Percentiles rank a stretch among this genome's conserved stretches.
phyloP scores from a whole-genome alignment of 2,329 filamentous ascomycete genomes.

The Teratosphaeria viscida region DNA sequence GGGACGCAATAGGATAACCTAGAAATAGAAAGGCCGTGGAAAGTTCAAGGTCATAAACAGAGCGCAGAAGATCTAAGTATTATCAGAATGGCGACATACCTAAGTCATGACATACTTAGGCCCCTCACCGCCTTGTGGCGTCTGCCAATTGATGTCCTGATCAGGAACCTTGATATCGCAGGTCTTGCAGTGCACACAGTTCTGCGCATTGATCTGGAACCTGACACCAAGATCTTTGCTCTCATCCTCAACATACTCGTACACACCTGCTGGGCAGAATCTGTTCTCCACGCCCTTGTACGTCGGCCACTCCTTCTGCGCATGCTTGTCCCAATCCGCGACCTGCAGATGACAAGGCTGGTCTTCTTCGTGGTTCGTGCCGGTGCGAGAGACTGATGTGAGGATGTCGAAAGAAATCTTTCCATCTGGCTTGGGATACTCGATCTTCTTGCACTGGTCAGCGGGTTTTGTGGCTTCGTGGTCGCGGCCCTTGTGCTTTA shows the following conservation, averaged over 20 bases:
- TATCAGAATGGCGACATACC: not conserved
- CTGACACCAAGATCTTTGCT: slow-evolving; percentile 77
- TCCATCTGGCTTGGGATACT: slow-evolving; percentile 93
- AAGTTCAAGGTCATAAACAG: not conserved
- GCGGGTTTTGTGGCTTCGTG: slow-evolving; percentile 69
- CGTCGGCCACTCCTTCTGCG: slow-evolving; percentile 67
- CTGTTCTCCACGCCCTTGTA: slow-evolving; percentile 92
- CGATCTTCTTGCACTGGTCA: slow-evolving; percentile 74
- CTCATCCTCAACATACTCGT: slow-evolving; percentile 92
- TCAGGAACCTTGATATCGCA: slow-evolving; percentile 97
- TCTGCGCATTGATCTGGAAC: slow-evolving; percentile 96
- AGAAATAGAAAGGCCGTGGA: not conserved
- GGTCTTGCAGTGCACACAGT: slow-evolving; percentile 99
- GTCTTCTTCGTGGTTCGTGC: slow-evolving; percentile 97
- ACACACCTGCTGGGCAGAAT: slow-evolving; percentile 95
- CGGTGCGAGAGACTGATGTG: slow-evolving; percentile 87
- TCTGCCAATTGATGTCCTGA: slow-evolving; percentile 92
- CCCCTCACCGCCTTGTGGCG: slow-evolving; percentile 75
- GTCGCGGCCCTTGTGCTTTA: slow-evolving; percentile 74
- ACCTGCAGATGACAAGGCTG: slow-evolving; percentile 95
- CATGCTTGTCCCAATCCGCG: slow-evolving; percentile 87
- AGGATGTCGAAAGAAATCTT: slow-evolving; percentile 93
- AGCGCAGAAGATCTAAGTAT: not conserved
- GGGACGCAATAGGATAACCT: not conserved
- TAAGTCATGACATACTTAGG: slow-evolving; percentile 54